Evolutionary conservation across 1,284 basidiomycete genomes (phyloP).

Genomic region (Papiliotrema flavescens): DNA sequence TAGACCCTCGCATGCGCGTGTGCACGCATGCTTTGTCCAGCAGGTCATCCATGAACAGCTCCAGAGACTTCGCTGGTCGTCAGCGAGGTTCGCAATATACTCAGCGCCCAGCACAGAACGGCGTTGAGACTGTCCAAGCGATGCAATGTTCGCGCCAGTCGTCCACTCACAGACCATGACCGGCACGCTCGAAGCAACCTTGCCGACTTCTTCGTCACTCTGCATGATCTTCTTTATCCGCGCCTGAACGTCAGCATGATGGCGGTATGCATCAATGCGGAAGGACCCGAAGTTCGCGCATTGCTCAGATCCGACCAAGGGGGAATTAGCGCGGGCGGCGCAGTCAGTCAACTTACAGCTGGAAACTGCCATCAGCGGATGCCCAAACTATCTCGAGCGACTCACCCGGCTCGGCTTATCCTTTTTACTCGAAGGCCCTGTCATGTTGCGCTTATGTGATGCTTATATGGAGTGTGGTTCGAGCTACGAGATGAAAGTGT

Average conservation of each 20-base stretch:
- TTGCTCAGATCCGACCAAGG: too few relatives aligned
- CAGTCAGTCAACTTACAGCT: background rate
- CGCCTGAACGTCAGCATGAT: constrained; percentile 56
- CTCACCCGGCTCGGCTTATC: constrained; percentile 7
- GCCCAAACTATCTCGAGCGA: background rate
- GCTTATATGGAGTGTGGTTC: background rate
- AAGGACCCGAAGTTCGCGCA: too few relatives aligned
- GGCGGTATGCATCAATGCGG: background rate
- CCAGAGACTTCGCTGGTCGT: constrained; percentile 84
- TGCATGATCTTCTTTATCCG: constrained; percentile 99
- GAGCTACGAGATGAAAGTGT: background rate
- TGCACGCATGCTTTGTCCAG: constrained; percentile 82
- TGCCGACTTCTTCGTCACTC: constrained; percentile 98
- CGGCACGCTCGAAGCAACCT: constrained; percentile 95
- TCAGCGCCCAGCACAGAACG: too few relatives aligned
- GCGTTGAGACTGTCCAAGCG: too few relatives aligned
- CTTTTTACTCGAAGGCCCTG: background rate
- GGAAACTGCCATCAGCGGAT: constrained; percentile 4
- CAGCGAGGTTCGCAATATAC: background rate
- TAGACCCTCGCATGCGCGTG: constrained; percentile 72
- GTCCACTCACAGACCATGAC: constrained; percentile 93
- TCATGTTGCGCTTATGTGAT: background rate
- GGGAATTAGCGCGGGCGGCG: background rate
- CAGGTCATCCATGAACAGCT: constrained; percentile 85
- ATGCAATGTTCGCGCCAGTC: too few relatives aligned